These are phyloP conservation scores for Nicotiana undulata DNA, from an alignment of 257 asterid genomes.

Conservation along the genomic window DNA sequence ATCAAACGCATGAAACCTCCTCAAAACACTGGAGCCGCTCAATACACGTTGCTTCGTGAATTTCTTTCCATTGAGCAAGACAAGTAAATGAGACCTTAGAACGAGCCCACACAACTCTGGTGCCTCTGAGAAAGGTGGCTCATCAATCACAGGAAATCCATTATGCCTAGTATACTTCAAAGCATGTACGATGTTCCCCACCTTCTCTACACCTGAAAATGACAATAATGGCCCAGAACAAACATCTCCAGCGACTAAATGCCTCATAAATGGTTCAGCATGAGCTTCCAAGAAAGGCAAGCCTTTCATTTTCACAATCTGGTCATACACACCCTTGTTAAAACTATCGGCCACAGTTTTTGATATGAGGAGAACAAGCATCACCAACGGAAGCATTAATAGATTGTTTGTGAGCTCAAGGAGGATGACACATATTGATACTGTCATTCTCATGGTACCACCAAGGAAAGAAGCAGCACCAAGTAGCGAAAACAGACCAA, in stretches of 20 bases:
- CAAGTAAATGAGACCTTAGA: slow-evolving; percentile 80
- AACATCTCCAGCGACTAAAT: slow-evolving; percentile 74
- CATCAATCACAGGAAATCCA: slow-evolving; percentile 89
- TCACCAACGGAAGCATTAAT: slow-evolving; percentile 80
- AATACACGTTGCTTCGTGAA: slow-evolving; percentile 44
- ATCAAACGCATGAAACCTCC: slow-evolving; percentile 56
- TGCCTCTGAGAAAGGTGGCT: slow-evolving; percentile 79
- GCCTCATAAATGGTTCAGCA: slow-evolving; percentile 90
- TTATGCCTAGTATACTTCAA: slow-evolving; percentile 57
- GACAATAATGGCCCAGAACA: slow-evolving; percentile 84
- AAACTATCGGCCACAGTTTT: slow-evolving; percentile 88
- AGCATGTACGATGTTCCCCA: slow-evolving; percentile 62
- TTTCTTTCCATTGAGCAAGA: slow-evolving; percentile 55
- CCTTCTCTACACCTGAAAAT: slow-evolving; percentile 74
- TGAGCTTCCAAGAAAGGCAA: slow-evolving; percentile 92
- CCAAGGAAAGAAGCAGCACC: slow-evolving; percentile 99
- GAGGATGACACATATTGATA: slow-evolving; percentile 85
- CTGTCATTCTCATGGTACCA: slow-evolving; percentile 99
- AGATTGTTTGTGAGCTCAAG: slow-evolving; percentile 82
- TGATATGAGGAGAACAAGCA: slow-evolving; percentile 92
- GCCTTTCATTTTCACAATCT: slow-evolving; percentile 89
- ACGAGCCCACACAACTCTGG: slow-evolving; percentile 82
- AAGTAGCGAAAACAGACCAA: slow-evolving; percentile 72
- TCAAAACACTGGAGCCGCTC: slow-evolving; percentile 45
- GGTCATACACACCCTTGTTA: slow-evolving; percentile 87